Conservation (phyloP, 345 rosid genomes). For the Rhodamnia rubescens region DNA sequence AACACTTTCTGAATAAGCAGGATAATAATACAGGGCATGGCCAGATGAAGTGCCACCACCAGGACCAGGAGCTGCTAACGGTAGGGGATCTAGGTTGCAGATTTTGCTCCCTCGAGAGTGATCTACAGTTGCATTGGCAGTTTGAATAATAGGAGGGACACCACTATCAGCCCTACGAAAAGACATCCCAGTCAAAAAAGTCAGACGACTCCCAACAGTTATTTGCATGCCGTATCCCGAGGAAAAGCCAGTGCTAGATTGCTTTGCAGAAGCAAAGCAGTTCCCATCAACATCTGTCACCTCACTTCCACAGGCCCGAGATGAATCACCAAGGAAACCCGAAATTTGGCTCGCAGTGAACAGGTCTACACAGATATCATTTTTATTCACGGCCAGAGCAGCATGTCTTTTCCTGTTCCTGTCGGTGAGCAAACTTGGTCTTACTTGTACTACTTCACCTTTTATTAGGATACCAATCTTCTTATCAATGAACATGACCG, state of each 20-base stretch:
- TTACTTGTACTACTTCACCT: slow-evolving; percentile 55
- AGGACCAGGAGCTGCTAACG: slow-evolving; percentile 12
- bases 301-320: slow-evolving; percentile 27
- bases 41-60: slow-evolving; percentile 9
- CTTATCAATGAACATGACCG: slow-evolving; percentile 55
- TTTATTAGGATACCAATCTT: slow-evolving; percentile 68
- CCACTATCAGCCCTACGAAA: slow-evolving; percentile 7
- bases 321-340: slow-evolving; percentile 10
- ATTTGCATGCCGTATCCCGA: slow-evolving; percentile 11
- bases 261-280: slow-evolving; percentile 24
- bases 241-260: slow-evolving; percentile 13
- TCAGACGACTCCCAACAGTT: slow-evolving; percentile 3
- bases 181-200: slow-evolving; percentile 10
- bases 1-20: slow-evolving; percentile 9
- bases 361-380: slow-evolving; percentile 1
- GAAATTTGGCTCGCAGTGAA: slow-evolving; percentile 6
- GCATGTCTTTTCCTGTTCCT: slow-evolving; percentile 12
- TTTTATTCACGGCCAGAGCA: slow-evolving; percentile 10
- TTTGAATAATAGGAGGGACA: slow-evolving; percentile 3
- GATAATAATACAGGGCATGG: slow-evolving; percentile 7
- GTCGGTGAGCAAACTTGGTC: slow-evolving; percentile 18
- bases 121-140: slow-evolving; percentile 7
- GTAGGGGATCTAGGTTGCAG: slow-evolving; percentile 1
- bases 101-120: slow-evolving; percentile 4
- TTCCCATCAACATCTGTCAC: slow-evolving; percentile 27